Evolutionary conservation across 73 alveolate genomes (phyloP).

Genomic region (Paramecium caudatum): DNA sequence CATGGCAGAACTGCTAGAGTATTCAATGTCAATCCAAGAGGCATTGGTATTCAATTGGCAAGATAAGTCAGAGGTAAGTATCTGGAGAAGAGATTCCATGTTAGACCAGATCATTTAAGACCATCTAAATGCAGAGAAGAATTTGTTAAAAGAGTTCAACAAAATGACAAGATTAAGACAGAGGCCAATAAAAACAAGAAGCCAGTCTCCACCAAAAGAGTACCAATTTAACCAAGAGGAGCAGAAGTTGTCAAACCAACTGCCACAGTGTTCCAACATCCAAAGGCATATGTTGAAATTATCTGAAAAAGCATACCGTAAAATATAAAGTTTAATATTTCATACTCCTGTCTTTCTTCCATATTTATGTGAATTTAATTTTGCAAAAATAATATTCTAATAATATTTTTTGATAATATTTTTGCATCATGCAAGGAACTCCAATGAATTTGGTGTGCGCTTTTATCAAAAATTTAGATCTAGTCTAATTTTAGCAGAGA

Average conservation of each 20-base stretch:
- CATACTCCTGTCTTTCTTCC: no score
- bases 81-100: constrained; percentile 93
- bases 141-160: constrained; percentile 96
- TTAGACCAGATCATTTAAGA: constrained; percentile 93
- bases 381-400: no score
- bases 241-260: constrained; percentile 68
- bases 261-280: constrained; percentile 69
- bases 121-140: constrained; percentile 96
- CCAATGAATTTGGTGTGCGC: no score
- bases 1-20: constrained; percentile 96
- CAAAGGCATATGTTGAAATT: constrained; percentile 70
- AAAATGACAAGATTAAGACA: constrained; percentile 84
- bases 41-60: constrained; percentile 89
- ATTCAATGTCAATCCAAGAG: constrained; percentile 89
- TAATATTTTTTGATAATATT: no score
- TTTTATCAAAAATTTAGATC: no score
- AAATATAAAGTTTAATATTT: no score
- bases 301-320: constrained; percentile 65
- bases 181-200: constrained; percentile 78
- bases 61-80: constrained; percentile 91
- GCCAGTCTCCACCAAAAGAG: constrained; percentile 74
- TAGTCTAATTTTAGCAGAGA: no score
- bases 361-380: no score
- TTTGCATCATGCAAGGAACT: no score
- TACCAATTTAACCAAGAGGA: constrained; percentile 65